These are phyloP conservation scores for Penium margaritaceum DNA, from an alignment of 139 green algal species.

Conservation along the genomic window DNA sequence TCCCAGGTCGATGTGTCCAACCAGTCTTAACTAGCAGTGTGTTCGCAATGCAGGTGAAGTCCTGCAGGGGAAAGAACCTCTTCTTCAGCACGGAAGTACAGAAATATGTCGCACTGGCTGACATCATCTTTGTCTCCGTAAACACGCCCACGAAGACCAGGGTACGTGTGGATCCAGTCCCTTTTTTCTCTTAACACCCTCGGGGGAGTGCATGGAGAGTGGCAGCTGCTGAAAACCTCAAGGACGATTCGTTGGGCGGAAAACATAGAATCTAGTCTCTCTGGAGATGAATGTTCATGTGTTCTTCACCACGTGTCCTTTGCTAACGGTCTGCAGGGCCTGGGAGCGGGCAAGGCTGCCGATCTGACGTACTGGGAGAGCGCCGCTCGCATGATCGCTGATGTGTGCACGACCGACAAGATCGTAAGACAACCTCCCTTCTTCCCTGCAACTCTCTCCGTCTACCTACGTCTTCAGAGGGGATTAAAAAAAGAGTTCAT, in stretches of 20 bases:
- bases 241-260: no score
- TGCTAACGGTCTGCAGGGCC: no score
- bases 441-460: no score
- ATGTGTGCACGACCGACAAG: constrained; percentile 40
- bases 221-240: background rate
- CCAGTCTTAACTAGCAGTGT: background rate
- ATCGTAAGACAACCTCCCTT: no score
- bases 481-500: no score
- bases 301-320: no score
- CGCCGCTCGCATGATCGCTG: constrained; percentile 62
- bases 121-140: constrained; percentile 94
- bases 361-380: constrained; percentile 99
- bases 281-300: no score
- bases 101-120: constrained; percentile 84
- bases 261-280: no score
- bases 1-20: no score
- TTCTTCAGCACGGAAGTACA: constrained; percentile 92
- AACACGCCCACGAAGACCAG: constrained; percentile 94
- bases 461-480: no score
- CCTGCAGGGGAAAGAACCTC: constrained; percentile 73
- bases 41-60: constrained; percentile 2
- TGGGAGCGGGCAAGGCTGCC: constrained; percentile 90
- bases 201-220: no score
- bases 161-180: background rate
- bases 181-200: background rate